Conservation (phyloP, 495 filamentous ascomycete species). For the Elasticomyces elasticus region DNA sequence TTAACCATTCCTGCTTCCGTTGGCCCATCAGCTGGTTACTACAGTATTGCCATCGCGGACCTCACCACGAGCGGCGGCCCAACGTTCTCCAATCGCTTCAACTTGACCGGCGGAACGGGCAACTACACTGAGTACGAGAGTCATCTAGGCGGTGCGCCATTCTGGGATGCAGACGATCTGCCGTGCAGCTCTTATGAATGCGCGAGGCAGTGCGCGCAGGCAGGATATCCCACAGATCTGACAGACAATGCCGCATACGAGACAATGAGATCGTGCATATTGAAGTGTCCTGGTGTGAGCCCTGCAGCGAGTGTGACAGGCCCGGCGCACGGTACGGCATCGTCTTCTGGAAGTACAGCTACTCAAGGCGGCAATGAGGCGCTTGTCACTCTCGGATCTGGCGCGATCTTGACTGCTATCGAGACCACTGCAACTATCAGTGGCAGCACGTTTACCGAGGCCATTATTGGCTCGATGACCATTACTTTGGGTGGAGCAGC, state of each 20-base stretch:
- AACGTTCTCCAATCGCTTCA: constrained; percentile 18
- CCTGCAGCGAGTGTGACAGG: neutral
- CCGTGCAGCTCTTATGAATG: constrained; percentile 24
- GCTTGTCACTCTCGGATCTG: neutral
- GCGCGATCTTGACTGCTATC: neutral
- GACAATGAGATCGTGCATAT: constrained; percentile 12
- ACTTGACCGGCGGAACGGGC: constrained; percentile 15
- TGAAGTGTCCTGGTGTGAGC: constrained; percentile 19
- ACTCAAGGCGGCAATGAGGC: neutral
- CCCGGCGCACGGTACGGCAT: neutral
- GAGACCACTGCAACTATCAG: neutral
- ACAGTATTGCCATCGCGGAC: constrained; percentile 17
- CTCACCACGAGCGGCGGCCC: constrained; percentile 2
- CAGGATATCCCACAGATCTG: constrained; percentile 15
- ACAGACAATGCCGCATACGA: constrained; percentile 7
- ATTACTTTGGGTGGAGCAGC: constrained; percentile 9
- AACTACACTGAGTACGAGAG: constrained; percentile 16
- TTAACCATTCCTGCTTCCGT: constrained; percentile 20
- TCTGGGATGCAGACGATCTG: constrained; percentile 16
- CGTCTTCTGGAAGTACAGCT: neutral
- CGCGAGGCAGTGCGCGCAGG: constrained; percentile 19
- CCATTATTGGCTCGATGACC: constrained; percentile 1
- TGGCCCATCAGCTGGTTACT: constrained; percentile 21
- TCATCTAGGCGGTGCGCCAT: constrained; percentile 12
- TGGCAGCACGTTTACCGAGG: constrained; percentile 1